These are phyloP conservation scores for Flaveria robusta DNA, from an alignment of 129 eudicot genomes.

Conservation along the genomic window DNA sequence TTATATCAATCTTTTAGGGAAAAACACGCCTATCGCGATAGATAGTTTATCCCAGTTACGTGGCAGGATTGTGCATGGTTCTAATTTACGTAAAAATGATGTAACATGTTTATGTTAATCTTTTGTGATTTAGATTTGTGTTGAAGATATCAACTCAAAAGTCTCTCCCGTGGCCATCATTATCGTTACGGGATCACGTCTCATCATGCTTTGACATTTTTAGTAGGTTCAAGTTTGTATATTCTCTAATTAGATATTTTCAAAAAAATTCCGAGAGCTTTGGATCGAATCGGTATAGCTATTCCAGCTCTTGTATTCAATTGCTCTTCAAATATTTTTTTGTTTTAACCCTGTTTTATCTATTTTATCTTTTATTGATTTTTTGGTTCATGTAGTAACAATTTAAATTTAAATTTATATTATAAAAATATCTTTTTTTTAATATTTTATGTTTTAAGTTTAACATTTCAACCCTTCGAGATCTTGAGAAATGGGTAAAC, in stretches of 20 bases:
- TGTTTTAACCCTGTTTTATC: background rate
- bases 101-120: background rate
- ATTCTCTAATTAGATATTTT: background rate
- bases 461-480: too few species aligned
- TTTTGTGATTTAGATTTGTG: background rate
- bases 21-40: background rate
- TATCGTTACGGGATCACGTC: background rate
- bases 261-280: too few species aligned
- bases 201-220: too few species aligned
- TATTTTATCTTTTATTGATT: background rate
- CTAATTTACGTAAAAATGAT: background rate
- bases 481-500: too few species aligned
- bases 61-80: slow-evolving; percentile 15
- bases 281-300: background rate
- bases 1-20: background rate
- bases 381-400: background rate
- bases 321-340: background rate
- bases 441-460: too few species aligned
- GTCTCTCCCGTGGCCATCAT: background rate
- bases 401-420: too few species aligned
- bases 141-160: background rate
- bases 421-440: too few species aligned
- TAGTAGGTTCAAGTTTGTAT: background rate
- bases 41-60: background rate
- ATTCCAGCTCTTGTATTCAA: background rate